Conservation (phyloP, 805 yeast genomes). For the Lipomyces sp. region DNA sequence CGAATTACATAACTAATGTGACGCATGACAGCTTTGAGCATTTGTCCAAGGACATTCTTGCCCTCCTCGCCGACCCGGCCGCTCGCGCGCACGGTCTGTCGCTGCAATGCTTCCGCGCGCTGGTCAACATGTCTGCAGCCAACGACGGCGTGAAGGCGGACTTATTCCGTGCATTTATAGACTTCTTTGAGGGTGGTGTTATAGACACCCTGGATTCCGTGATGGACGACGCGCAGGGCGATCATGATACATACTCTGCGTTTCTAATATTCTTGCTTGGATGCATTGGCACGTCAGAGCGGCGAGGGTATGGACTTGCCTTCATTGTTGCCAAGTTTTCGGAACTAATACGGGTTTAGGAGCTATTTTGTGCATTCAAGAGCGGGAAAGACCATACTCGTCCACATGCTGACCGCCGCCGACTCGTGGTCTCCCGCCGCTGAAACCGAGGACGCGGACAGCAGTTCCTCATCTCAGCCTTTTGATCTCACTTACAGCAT, state of each 20-base stretch:
- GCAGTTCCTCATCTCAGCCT: too few relatives aligned
- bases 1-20: too few relatives aligned
- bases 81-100: too few relatives aligned
- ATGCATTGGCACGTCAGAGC: slow-evolving; percentile 9
- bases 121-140: slow-evolving; percentile 21
- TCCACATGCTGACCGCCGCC: too few relatives aligned
- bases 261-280: slow-evolving; percentile 20
- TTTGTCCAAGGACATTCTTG: too few relatives aligned
- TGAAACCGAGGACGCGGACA: too few relatives aligned
- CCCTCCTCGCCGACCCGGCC: too few relatives aligned
- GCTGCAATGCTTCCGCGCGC: not conserved
- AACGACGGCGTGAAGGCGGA: slow-evolving; percentile 6
- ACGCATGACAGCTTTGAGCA: too few relatives aligned
- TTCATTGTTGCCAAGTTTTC: not conserved
- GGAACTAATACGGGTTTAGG: not conserved
- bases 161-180: slow-evolving; percentile 11
- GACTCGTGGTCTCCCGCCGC: too few relatives aligned
- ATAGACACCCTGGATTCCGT: not conserved
- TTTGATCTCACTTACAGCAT: not conserved
- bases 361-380: not conserved
- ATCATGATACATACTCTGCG: slow-evolving; percentile 12
- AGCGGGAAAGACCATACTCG: not conserved
- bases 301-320: slow-evolving; percentile 9
- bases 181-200: not conserved
- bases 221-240: not conserved